Base-by-base conservation (phyloP, 1,139 yeast species). In the Suhomyces wounanorum region DNA sequence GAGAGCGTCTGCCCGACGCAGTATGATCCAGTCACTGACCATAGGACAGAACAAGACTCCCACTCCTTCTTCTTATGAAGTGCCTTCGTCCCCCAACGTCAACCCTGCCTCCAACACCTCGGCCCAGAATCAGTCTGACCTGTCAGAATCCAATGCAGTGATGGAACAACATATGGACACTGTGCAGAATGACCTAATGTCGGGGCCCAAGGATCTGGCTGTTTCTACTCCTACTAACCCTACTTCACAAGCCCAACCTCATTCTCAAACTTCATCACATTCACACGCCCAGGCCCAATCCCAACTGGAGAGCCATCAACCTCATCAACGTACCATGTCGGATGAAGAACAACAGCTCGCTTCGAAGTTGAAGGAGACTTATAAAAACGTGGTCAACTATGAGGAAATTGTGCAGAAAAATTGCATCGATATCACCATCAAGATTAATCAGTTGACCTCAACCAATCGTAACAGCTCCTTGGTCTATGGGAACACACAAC, bases 321-420 rank as follows among this genome's bases (percentile, higher is more conserved):
- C 50, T 9, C 37, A 43, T n/a, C 49, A 40, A 17, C 63, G 81
- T 40, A 70, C 75, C 18, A 75, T 82, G 72, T 69, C 84, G 1
- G 86, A 81, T 52, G 89, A 85, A 61, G 90, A 86, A 63, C 91
- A 85, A 57, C 83, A 83, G 50, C 70, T 86, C 49, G 89, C 89
- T 4, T 76, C 87, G 3, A 85, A 85, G 59, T 66, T 86, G 30
- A 89, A 87, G 63, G 91, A 86, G 60, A 85, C 90, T 7, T 87
- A 86, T 64, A 85, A 85, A 59, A 75, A 81, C 50, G 86, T 87
- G 45, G 84, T 86, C 48, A 82, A 81, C 56, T 78, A 79, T 57
- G 92, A 86, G 68, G 84, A 84, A 53, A 81, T 83, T 51, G 82
- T 86, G 21, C 92, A 86, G 62, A 85, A 84, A 56, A 83, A 84